These are phyloP conservation scores for Ajuga chamaepitys DNA, from an alignment of 257 asterid species.

Conservation along the genomic window DNA sequence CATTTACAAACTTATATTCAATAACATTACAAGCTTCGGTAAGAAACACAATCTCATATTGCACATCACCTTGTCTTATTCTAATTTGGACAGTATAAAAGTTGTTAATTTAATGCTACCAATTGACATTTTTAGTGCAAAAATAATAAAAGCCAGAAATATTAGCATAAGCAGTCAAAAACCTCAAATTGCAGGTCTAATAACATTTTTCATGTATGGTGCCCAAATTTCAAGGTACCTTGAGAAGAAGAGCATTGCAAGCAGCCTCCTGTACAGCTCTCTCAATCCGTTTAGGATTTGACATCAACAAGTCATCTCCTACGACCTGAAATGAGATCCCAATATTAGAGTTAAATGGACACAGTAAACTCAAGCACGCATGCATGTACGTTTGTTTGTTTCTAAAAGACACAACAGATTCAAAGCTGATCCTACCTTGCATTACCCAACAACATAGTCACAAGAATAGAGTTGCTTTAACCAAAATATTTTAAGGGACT, in stretches of 20 bases:
- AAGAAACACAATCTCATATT: neutral
- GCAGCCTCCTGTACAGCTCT: conserved; percentile 78
- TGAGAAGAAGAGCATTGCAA: conserved; percentile 82
- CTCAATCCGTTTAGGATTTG: conserved; percentile 87
- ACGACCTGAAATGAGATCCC: conserved; percentile 58
- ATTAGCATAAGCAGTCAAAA: neutral
- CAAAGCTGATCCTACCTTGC: neutral
- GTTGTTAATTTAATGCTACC: conserved; percentile 6
- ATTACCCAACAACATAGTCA: neutral
- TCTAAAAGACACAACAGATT: neutral
- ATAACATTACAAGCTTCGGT: neutral
- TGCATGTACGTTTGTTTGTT: neutral
- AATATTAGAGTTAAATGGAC: conserved; percentile 1
- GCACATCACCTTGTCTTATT: neutral
- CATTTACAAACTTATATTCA: neutral
- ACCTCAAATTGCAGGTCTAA: neutral
- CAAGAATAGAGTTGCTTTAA: neutral
- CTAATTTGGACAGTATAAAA: neutral
- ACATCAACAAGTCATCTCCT: conserved; percentile 80
- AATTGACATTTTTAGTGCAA: neutral
- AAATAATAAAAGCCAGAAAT: conserved; percentile 2
- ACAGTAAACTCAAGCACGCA: neutral
- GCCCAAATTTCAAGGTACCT: conserved; percentile 43
- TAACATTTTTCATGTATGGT: neutral
- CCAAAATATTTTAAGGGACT: neutral